These are phyloP conservation scores for Candida insectorum DNA, from an alignment of 805 yeast species.

Conservation along the genomic window DNA sequence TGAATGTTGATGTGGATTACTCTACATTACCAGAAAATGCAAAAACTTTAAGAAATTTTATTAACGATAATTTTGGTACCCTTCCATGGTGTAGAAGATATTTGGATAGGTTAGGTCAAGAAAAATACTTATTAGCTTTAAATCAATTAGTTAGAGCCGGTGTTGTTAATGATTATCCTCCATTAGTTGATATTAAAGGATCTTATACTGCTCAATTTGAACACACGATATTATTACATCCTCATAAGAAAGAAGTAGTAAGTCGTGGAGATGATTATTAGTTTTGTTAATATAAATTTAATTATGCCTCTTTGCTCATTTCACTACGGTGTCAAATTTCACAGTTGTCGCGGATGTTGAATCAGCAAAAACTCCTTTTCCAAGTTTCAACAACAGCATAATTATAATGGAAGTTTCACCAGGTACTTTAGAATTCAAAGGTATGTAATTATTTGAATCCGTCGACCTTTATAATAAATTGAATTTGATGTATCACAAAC, in stretches of 20 bases:
- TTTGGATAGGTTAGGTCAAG: constrained; percentile 87
- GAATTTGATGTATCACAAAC: too few relatives aligned
- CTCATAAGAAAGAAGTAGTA: constrained; percentile 89
- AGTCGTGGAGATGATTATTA: constrained; percentile 93
- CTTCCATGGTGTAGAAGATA: constrained; percentile 96
- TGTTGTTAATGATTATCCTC: constrained; percentile 90
- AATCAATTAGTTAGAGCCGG: constrained; percentile 83
- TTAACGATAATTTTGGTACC: constrained; percentile 84
- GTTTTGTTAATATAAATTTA: background rate
- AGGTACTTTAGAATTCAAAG: constrained; percentile 66
- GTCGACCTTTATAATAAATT: too few relatives aligned
- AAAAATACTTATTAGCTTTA: constrained; percentile 83
- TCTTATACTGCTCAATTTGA: constrained; percentile 95
- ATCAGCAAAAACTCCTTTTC: constrained; percentile 3
- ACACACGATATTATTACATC: constrained; percentile 88
- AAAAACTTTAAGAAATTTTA: constrained; percentile 61
- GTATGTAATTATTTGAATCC: too few relatives aligned
- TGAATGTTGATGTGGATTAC: constrained; percentile 43
- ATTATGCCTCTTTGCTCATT: too few relatives aligned
- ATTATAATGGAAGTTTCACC: constrained; percentile 75
- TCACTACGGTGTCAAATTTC: too few relatives aligned
- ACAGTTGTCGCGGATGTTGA: constrained; percentile 2
- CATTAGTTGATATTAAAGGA: constrained; percentile 79
- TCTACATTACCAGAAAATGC: constrained; percentile 63
- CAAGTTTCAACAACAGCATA: too few relatives aligned